Percentiles rank a stretch among this genome's conserved stretches.
These are phyloP conservation scores for Syzygium grande DNA, from an alignment of 345 rosid genomes.

Conservation along the genomic window DNA sequence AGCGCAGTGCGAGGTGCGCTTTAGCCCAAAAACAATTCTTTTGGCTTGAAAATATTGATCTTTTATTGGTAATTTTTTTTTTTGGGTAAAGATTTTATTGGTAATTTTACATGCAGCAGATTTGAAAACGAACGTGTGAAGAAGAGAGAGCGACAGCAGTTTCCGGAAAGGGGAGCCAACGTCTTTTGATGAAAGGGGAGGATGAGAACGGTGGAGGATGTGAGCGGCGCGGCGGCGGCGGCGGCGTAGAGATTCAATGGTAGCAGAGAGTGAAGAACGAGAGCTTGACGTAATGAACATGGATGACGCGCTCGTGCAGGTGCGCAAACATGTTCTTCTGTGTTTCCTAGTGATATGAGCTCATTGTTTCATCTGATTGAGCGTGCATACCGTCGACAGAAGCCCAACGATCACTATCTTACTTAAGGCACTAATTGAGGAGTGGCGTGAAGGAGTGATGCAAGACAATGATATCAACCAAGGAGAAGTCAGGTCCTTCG, in stretches of 20 bases:
- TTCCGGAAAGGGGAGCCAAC: no score
- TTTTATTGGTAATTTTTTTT: no score
- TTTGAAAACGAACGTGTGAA: no score
- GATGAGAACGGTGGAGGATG: no score
- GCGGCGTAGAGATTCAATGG: neutral
- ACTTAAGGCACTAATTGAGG: constrained; percentile 79
- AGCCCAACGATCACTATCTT: constrained; percentile 65
- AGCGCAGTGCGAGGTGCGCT: neutral
- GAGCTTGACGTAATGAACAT: neutral
- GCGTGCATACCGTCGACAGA: constrained; percentile 36
- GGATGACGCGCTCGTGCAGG: neutral
- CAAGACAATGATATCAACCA: constrained; percentile 31
- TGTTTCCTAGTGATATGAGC: neutral
- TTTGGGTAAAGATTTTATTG: no score
- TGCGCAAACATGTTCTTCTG: constrained; percentile 1
- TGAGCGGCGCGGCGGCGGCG: no score
- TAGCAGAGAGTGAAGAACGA: neutral
- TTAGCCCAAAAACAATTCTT: neutral
- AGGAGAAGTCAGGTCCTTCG: constrained; percentile 19
- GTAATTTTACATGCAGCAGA: no score
- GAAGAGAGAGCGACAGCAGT: no score
- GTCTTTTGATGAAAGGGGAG: no score
- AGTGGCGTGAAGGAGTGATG: constrained; percentile 89
- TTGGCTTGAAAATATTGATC: no score
- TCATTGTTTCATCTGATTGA: neutral